Base-by-base conservation (phyloP, 768 basidiomycete genomes). In the Psilocybe cubensis region DNA sequence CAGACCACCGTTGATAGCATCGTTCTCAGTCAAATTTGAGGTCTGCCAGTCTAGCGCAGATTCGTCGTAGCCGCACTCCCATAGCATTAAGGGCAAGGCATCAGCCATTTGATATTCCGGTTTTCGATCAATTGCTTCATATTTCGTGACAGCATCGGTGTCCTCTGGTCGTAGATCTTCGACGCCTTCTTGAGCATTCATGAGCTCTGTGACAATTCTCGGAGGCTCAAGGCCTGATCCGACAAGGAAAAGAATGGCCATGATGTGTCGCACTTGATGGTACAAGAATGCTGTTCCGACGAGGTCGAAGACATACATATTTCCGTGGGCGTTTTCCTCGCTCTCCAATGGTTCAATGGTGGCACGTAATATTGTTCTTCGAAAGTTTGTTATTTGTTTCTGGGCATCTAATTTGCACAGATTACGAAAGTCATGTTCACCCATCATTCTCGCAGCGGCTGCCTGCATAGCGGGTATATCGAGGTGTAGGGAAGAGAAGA, bases 71-170 rank as follows among this genome's bases (percentile, higher is more conserved):
- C 79, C 85, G 66, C 94, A 96, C 23, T 92, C 88, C 91, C 94
- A 96, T 12, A 98, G 84, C 72, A 98, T 83, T 35, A 99, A 83
- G 1, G 96, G 96, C 0, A 97, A 79, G 1, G 85, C 89, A 62
- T 96, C 91, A 6, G 95, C 94, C 92, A 98, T 98, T 63, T 91
- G 88, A 69, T 98, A 98, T 46, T 86, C 84, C 2, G 96, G 96
- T 69, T 95, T 96, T 49, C 82, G 71, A 55, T 84, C 78, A 24
- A 94, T 81, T 14, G 86, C 68, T 33, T 82, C 72, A 24, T 74
- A 64, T 20, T 40, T 48, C 20, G 23, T 33, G 17, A 46, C 40
- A 11, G 11, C 18, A 31, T 33, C 38, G 5, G 70, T 67, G 31
- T 73, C 77, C 2, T 67, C 70, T 24, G 66, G 73, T 23, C 56